Evolutionary conservation across 306 rosid species (phyloP).

Genomic region (Acacia acuminata): DNA sequence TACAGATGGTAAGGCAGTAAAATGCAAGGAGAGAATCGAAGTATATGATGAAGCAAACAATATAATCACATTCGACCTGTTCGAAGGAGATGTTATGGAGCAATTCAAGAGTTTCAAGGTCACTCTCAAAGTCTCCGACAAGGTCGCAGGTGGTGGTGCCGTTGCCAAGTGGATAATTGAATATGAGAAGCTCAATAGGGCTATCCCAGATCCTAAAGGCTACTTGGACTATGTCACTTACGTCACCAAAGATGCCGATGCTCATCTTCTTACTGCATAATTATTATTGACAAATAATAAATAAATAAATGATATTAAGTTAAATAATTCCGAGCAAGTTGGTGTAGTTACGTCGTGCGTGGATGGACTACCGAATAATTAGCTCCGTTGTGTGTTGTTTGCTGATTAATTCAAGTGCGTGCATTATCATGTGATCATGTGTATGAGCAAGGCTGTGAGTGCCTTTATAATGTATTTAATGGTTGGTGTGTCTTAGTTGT

Average conservation of each 20-base stretch:
- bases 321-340: too few relatives aligned
- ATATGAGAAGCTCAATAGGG: constrained; percentile 18
- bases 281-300: too few relatives aligned
- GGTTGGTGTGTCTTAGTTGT: too few relatives aligned
- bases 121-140: not conserved
- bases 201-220: not conserved
- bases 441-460: too few relatives aligned
- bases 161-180: not conserved
- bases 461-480: too few relatives aligned
- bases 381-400: too few relatives aligned
- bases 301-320: too few relatives aligned
- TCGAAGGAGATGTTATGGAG: not conserved
- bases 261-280: not conserved
- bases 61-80: not conserved
- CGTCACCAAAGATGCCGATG: not conserved
- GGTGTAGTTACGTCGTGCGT: too few relatives aligned
- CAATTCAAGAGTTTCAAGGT: not conserved
- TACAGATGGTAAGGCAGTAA: not conserved
- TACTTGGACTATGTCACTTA: not conserved
- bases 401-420: too few relatives aligned
- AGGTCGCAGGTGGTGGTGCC: not conserved
- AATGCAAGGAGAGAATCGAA: not conserved
- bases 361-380: too few relatives aligned
- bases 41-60: not conserved
- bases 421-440: too few relatives aligned